Conservation (phyloP, 352 stramenopile species). For the Elongisporangium undulatum region DNA sequence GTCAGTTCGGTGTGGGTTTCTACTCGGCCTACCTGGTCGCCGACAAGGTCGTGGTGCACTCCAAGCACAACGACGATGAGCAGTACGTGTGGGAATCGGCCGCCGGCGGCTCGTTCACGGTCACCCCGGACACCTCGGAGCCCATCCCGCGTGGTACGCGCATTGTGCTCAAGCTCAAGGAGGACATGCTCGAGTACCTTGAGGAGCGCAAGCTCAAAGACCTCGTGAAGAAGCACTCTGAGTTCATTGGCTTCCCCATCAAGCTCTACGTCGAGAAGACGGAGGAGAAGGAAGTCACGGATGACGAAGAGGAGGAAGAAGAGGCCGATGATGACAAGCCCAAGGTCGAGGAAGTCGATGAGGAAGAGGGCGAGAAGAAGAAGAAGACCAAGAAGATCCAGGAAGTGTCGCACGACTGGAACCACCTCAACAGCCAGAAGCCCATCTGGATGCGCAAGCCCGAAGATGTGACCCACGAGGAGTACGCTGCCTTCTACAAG, state of each 20-base stretch:
- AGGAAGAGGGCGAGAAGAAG: slow-evolving; percentile 97
- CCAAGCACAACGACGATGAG: slow-evolving; percentile 99
- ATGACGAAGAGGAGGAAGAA: slow-evolving; percentile 98
- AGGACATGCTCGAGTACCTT: slow-evolving; percentile 99
- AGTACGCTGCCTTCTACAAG: slow-evolving; percentile 99
- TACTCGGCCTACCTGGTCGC: slow-evolving; percentile 99
- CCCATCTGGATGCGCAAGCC: slow-evolving; percentile 99
- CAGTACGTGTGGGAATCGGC: slow-evolving; percentile 97
- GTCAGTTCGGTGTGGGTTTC: slow-evolving; percentile 99
- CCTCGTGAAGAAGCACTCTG: slow-evolving; percentile 99
- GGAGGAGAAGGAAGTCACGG: slow-evolving; percentile 98
- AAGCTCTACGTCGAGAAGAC: slow-evolving; percentile 99
- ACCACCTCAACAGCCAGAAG: slow-evolving; percentile 99
- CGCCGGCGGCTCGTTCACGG: slow-evolving; percentile 97
- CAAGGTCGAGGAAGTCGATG: slow-evolving; percentile 96
- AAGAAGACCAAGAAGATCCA: slow-evolving; percentile 98
- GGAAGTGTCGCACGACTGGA: slow-evolving; percentile 99
- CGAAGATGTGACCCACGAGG: slow-evolving; percentile 98
- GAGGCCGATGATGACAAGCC: slow-evolving; percentile 95
- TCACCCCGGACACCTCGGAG: slow-evolving; percentile 88
- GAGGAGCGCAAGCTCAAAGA: slow-evolving; percentile 99
- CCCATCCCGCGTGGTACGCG: slow-evolving; percentile 90
- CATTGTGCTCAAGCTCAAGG: slow-evolving; percentile 98
- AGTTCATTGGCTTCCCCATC: slow-evolving; percentile 99
- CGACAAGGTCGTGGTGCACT: slow-evolving; percentile 98